Evolutionary conservation across 2,329 filamentous ascomycete species (phyloP).

Genomic region (Passalora sequoiae): DNA sequence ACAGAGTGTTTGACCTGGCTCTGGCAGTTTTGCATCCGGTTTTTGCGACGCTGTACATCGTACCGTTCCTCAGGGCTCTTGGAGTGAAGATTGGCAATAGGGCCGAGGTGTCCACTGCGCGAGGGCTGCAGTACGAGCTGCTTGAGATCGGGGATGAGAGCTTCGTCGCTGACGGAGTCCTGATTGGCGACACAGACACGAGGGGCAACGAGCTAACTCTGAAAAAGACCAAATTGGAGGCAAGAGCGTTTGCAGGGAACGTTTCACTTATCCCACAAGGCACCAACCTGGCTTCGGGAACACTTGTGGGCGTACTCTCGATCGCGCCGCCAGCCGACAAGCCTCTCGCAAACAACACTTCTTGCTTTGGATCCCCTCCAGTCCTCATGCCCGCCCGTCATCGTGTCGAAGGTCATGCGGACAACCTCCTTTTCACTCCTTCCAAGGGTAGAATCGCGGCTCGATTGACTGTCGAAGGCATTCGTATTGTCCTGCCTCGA

Average conservation of each 20-base stretch:
- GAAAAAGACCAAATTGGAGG: slow-evolving; percentile 23
- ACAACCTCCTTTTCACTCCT: slow-evolving; percentile 23
- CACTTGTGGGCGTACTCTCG: slow-evolving; percentile 23
- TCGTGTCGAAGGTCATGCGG: slow-evolving; percentile 20
- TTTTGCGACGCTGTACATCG: slow-evolving; percentile 25
- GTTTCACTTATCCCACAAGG: slow-evolving; percentile 22
- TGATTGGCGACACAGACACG: slow-evolving; percentile 19
- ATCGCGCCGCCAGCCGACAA: slow-evolving; percentile 19
- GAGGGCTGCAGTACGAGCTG: slow-evolving; percentile 21
- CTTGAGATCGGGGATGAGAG: slow-evolving; percentile 23
- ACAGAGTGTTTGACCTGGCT: slow-evolving; percentile 24
- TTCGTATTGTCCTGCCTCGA: slow-evolving; percentile 25
- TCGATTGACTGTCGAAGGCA: slow-evolving; percentile 22
- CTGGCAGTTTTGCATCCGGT: slow-evolving; percentile 23
- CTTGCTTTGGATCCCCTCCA: slow-evolving; percentile 24
- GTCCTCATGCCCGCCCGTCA: slow-evolving; percentile 26
- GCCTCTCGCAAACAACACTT: slow-evolving; percentile 16
- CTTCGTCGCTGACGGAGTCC: slow-evolving; percentile 23
- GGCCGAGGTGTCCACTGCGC: slow-evolving; percentile 24
- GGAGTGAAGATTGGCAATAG: slow-evolving; percentile 25
- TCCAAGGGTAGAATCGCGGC: slow-evolving; percentile 19
- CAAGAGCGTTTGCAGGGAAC: slow-evolving; percentile 23
- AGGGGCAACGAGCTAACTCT: slow-evolving; percentile 21
- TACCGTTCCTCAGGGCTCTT: slow-evolving; percentile 21
- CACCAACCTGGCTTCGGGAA: slow-evolving; percentile 21